phyloP scores from a whole-genome alignment of 352 stramenopile genomes.

The Pythium apleroticum region DNA sequence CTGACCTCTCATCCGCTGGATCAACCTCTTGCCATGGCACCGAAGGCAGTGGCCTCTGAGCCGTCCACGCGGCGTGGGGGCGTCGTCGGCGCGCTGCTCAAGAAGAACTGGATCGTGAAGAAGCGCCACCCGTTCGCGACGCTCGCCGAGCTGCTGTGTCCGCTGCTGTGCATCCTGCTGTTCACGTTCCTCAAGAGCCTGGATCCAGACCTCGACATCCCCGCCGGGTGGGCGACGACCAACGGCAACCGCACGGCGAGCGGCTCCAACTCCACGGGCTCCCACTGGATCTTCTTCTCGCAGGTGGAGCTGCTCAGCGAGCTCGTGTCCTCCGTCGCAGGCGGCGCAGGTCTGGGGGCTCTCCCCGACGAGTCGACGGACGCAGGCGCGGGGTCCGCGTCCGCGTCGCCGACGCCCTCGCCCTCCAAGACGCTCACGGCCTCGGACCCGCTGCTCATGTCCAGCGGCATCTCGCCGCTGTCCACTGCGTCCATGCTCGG shows the following conservation, averaged over 20 bases:
- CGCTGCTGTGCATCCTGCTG: constrained; percentile 69
- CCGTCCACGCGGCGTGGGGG: too few relatives aligned
- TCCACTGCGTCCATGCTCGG: constrained; percentile 22
- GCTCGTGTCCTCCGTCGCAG: constrained; percentile 21
- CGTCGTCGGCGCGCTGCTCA: constrained; percentile 41
- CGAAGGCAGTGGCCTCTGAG: too few relatives aligned
- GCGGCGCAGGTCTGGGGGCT: background rate
- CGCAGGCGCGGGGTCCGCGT: background rate
- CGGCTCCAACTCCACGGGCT: constrained; percentile 26
- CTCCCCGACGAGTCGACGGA: background rate
- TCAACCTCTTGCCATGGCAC: too few relatives aligned
- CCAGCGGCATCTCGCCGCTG: constrained; percentile 17
- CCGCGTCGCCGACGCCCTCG: background rate
- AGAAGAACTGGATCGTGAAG: constrained; percentile 79
- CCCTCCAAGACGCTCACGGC: constrained; percentile 12
- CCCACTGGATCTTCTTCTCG: constrained; percentile 48
- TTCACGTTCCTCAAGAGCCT: constrained; percentile 65
- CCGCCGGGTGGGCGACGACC: constrained; percentile 42
- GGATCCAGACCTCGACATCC: constrained; percentile 46
- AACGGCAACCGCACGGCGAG: constrained; percentile 30
- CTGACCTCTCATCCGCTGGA: too few relatives aligned
- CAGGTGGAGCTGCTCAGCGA: constrained; percentile 24
- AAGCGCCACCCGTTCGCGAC: constrained; percentile 58
- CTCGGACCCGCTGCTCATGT: constrained; percentile 15
- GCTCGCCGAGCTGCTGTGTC: constrained; percentile 58